Base-by-base conservation (phyloP, 148 eudicot genomes). In the Polygonum aviculare region DNA sequence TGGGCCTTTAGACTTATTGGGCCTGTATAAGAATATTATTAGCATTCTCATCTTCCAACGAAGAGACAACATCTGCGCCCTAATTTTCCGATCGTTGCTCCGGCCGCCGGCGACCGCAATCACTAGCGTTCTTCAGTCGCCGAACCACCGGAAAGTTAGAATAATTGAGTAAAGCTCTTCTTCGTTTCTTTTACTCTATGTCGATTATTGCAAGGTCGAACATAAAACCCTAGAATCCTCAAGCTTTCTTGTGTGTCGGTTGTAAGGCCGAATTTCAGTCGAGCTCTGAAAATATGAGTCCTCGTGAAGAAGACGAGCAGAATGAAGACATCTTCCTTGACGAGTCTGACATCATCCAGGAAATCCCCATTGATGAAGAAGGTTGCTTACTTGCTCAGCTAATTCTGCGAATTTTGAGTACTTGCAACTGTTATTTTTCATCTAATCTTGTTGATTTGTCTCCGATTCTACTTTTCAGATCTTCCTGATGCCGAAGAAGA, bases 401-500 rank as follows among this genome's bases (percentile, higher is more conserved):
- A 26, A 45, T 36, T 50, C 63, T 57, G 65, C 33, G 2, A 57
- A 57, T 57, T 57, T 60, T 31, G n/a, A n/a, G n/a, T n/a, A n/a
- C n/a, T n/a, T 50, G 52, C 31, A n/a, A 18, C 33, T 19, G 9
- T 12, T 74, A 18, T 44, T 54, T n/a, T 48, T 15, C 36, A 18
- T 57, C 45, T 10, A 33, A 39, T 22, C n/a, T 15, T 33, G 2
- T 41, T 44, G 15, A 72, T 48, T 12, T 3, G 22, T 18, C 22
- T 51, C n/a, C 26, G 21, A 0, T 74, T 72, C 41, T 19, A 55
- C 57, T 77, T 77, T 59, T 57, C 75, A 85, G 88, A 85, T 60
- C 86, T 85, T 40, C 86, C 88, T 48, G 86, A 85, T 47, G 88
- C 74, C 7, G 88, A 85, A 72, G 86, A 83, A 40, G 82, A 79